Conservation (phyloP, 2,329 filamentous ascomycete genomes). For the Canariomyces notabilis region DNA sequence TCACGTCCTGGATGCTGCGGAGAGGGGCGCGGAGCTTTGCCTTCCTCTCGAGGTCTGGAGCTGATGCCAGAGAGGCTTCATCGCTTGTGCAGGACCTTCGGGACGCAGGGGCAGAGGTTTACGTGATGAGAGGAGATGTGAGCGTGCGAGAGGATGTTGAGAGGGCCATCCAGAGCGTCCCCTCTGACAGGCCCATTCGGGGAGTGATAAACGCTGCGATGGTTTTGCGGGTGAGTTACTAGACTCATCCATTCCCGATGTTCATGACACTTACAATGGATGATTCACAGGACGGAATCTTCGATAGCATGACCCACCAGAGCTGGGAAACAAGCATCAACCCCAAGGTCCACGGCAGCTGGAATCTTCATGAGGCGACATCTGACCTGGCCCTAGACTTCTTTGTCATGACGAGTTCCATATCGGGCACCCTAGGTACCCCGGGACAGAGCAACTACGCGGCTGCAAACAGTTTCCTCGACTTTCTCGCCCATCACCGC, state of each 20-base stretch:
- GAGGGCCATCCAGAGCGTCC: conserved; percentile 2
- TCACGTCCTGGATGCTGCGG: conserved; percentile 33
- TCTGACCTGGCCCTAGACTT: conserved; percentile 33
- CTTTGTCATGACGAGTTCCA: conserved; percentile 35
- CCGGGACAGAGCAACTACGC: conserved; percentile 33
- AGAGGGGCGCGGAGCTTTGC: conserved; percentile 29
- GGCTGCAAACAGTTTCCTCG: conserved; percentile 33
- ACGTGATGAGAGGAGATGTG: conserved; percentile 20
- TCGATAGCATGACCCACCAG: conserved; percentile 13
- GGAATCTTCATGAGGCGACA: conserved; percentile 12
- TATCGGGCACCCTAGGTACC: conserved; percentile 29
- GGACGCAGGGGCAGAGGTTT: conserved; percentile 17
- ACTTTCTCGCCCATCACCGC: conserved; percentile 30
- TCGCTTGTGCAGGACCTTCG: conserved; percentile 21
- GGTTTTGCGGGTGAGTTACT: too few relatives aligned
- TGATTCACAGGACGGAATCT: conserved; percentile 17
- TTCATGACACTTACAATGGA: conserved; percentile 18
- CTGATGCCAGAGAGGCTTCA: conserved; percentile 25
- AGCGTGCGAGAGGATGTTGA: conserved; percentile 11
- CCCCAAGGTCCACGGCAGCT: conserved; percentile 17
- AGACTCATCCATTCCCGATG: too few relatives aligned
- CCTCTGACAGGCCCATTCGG: conserved; percentile 15
- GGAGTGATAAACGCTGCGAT: conserved; percentile 22
- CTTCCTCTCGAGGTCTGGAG: conserved; percentile 32
- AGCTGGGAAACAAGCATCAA: conserved; percentile 6